A percentile compares a stretch with the other conserved stretches of the same genome.
These are phyloP conservation scores for Ramularia endophylla DNA, from an alignment of 2,329 filamentous ascomycete species.

Conservation along the genomic window DNA sequence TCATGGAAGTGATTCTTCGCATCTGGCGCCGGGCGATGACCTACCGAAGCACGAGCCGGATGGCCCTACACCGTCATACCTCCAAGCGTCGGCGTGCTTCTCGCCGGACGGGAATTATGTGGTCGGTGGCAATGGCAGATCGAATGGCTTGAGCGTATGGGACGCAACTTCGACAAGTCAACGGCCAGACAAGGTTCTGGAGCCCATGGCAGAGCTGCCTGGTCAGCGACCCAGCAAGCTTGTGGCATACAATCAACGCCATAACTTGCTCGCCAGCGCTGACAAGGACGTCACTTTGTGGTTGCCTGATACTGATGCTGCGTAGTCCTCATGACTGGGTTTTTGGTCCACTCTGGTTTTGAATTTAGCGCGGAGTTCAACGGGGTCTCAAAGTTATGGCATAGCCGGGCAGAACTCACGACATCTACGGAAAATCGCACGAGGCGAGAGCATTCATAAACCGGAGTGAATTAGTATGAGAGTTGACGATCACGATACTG, in stretches of 20 bases:
- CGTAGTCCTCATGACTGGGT: not conserved
- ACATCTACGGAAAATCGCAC: too few relatives aligned
- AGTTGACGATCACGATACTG: too few relatives aligned
- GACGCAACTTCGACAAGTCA: constrained; percentile 58
- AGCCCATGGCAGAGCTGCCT: constrained; percentile 59
- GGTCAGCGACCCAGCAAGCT: constrained; percentile 63
- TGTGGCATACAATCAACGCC: constrained; percentile 82
- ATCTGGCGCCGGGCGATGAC: constrained; percentile 36
- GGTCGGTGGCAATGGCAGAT: constrained; percentile 63
- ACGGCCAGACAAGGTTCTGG: constrained; percentile 53
- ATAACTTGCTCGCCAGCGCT: constrained; percentile 85
- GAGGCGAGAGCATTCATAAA: too few relatives aligned
- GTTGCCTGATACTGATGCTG: constrained; percentile 40
- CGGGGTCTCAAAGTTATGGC: too few relatives aligned
- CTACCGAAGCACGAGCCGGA: constrained; percentile 24
- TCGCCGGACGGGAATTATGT: constrained; percentile 85
- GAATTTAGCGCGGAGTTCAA: too few relatives aligned
- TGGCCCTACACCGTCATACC: constrained; percentile 42
- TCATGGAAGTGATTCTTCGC: constrained; percentile 17
- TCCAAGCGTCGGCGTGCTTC: constrained; percentile 76
- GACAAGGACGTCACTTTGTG: constrained; percentile 64
- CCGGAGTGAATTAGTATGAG: too few relatives aligned
- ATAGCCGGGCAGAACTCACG: too few relatives aligned
- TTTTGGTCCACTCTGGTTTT: too few relatives aligned
- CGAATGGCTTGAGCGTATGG: constrained; percentile 76